phyloP scores from a whole-genome alignment of 2,329 filamentous ascomycete species.

The Gremmenia infestans region DNA sequence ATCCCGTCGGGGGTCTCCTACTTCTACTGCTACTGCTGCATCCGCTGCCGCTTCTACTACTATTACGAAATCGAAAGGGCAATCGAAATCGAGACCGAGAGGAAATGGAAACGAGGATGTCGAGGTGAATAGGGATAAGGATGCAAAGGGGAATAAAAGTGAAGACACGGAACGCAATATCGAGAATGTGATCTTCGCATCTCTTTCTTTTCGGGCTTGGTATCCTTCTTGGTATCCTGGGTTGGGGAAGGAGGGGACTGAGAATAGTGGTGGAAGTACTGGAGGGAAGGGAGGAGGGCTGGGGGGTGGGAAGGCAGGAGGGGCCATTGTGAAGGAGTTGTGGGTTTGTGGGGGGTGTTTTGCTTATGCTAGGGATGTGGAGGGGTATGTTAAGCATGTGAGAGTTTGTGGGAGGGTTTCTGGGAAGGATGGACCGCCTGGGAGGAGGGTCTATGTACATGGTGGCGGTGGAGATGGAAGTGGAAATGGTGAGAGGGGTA shows the following conservation, averaged over 20 bases:
- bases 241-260: constrained; percentile 50
- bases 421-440: constrained; percentile 44
- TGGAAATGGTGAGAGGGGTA: constrained; percentile 26
- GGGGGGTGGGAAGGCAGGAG: constrained; percentile 3
- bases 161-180: constrained; percentile 63
- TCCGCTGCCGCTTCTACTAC: too few relatives aligned
- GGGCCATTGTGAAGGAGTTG: constrained; percentile 55
- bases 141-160: background rate
- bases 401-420: constrained; percentile 45
- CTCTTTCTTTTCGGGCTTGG: constrained; percentile 82
- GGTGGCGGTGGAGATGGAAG: constrained; percentile 28
- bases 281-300: too few relatives aligned
- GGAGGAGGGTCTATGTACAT: constrained; percentile 68
- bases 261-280: background rate
- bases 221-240: constrained; percentile 80
- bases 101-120: background rate
- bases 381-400: constrained; percentile 54
- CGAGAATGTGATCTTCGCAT: constrained; percentile 78
- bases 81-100: too few relatives aligned
- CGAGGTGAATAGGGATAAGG: too few relatives aligned
- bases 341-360: constrained; percentile 94
- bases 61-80: too few relatives aligned
- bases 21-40: too few relatives aligned
- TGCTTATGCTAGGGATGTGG: constrained; percentile 71
- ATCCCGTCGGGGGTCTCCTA: too few relatives aligned